Evolutionary conservation across 768 basidiomycete genomes (phyloP), one percentile per base, ranked within the genome.

Genomic region (Mycena pura): DNA sequence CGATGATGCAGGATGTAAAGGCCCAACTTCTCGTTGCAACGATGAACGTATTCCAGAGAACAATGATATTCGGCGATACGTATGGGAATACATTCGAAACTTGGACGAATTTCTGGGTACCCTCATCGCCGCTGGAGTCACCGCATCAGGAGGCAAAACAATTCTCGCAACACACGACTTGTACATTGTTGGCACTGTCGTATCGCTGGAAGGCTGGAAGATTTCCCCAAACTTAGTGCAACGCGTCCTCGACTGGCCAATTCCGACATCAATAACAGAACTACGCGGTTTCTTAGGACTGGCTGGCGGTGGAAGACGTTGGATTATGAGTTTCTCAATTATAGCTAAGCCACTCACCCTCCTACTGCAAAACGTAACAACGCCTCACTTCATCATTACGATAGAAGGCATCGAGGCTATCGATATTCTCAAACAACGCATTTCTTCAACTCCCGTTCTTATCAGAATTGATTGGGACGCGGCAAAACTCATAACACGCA

Each of bases 361-460:
- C 2, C 68, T 73, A 0, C 46, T 44, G 0, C 25, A 54, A 6
- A 28, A 45, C 1, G 31, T 50, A 1, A 58, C 64, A 0, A 8
- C 34, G 1, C n/a, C n/a, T n/a, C 64, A 70, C 3, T 80, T 78
- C 49, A 34, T 28, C 9, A 77, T 76, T 57, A 57, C 57, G 9
- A 56, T 68, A 2, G 44, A 62, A 11, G 59, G 68, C 15, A 49
- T 60, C 10, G 60, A 64, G 22, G 73, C 76, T 0, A 62, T 74
- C 44, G 59, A 73, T 0, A 28, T 29, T 3, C 53, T 78, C 0
- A 77, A 78, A 69, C n/a, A n/a, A n/a, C n/a, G n/a, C n/a, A n/a
- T n/a, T n/a, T n/a, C n/a, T n/a, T n/a, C n/a, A n/a, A n/a, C 73
- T 0, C 77, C 77, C 2, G 73, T 73, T 0, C 57, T 80, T 2